Percentiles rank a stretch among this genome's conserved stretches.
Conservation (phyloP, 345 rosid species). For the Eucalyptus virginea region DNA sequence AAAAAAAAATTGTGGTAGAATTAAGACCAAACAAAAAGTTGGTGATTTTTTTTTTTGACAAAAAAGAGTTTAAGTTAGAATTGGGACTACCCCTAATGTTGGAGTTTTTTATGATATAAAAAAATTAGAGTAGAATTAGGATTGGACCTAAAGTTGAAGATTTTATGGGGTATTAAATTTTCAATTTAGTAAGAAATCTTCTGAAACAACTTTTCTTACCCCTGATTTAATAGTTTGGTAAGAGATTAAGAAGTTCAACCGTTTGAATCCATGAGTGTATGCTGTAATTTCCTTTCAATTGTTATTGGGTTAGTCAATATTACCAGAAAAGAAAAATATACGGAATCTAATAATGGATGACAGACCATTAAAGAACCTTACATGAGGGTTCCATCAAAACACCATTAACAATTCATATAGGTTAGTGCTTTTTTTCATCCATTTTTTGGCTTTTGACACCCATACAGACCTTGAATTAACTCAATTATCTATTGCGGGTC, state of each 20-base stretch:
- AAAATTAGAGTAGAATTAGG: too few relatives aligned
- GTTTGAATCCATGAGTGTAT: not conserved
- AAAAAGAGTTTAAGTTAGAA: too few relatives aligned
- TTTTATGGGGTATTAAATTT: too few relatives aligned
- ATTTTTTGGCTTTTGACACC: not conserved
- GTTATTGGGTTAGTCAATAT: not conserved
- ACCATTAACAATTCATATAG: too few relatives aligned
- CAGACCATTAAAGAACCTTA: not conserved
- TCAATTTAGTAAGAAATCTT: not conserved
- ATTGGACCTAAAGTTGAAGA: too few relatives aligned
- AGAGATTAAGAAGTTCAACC: not conserved
- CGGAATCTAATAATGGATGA: not conserved
- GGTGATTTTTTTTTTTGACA: not conserved
- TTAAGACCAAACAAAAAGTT: too few relatives aligned
- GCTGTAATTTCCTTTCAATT: too few relatives aligned
- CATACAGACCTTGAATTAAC: not conserved
- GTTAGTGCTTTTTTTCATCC: not conserved
- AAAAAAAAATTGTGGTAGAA: not conserved
- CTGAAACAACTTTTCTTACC: too few relatives aligned
- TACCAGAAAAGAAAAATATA: not conserved
- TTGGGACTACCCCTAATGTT: not conserved
- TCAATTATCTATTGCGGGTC: not conserved
- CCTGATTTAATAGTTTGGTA: not conserved
- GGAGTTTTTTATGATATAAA: too few relatives aligned
- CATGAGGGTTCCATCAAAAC: not conserved